Evolutionary conservation across 352 stramenopile genomes (phyloP), one percentile per base, ranked within the genome.

Genomic region (Globisporangium spinosum): DNA sequence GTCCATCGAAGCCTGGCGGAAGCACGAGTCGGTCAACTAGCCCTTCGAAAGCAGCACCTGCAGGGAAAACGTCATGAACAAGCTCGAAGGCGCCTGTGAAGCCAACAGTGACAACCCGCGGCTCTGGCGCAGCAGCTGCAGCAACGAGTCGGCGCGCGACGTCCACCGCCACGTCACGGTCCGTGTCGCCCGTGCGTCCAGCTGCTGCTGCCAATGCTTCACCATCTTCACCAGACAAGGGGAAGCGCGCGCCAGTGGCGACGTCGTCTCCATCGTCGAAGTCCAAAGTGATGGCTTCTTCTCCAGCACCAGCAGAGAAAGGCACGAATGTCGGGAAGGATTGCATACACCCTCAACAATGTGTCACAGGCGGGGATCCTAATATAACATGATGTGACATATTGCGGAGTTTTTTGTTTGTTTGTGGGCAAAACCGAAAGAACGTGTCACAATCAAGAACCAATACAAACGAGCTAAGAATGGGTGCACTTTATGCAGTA

Each of bases 61-160:
- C 20, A 54, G n/a, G 12, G 8, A 68, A n/a, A 17, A 45, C 22
- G 6, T 53, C 49, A 34, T 58, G 59, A 15, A 23, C 20, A 2
- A 55, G 23, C 23, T 53, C 53, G 29, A 61, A 59, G 22, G 69
- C 64, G 6, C 64, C 57, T 12, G 29, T n/a, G 6, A 68, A 74
- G 58, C 22, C 40, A 15, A 61, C 49, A 5, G 34, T 58, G 12
- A 65, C 56, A 23, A 58, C 65, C 27, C 65, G 58, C 8, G 65
- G 58, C 12, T 70, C 65, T 8, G 65, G 58, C 0, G 58, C 65
- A 15, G 51, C n/a, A 8, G 49, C 51, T 6, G 51, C n/a, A 8
- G 49, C 51, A 32, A 70, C 65, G 49, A 67, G 25, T 49, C 65
- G 65, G 1, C 65, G 65, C 25, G 53, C 29, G 25, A 72, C 53